Conservation (phyloP, 2,329 filamentous ascomycete species). For the Alternaria ventricosa region DNA sequence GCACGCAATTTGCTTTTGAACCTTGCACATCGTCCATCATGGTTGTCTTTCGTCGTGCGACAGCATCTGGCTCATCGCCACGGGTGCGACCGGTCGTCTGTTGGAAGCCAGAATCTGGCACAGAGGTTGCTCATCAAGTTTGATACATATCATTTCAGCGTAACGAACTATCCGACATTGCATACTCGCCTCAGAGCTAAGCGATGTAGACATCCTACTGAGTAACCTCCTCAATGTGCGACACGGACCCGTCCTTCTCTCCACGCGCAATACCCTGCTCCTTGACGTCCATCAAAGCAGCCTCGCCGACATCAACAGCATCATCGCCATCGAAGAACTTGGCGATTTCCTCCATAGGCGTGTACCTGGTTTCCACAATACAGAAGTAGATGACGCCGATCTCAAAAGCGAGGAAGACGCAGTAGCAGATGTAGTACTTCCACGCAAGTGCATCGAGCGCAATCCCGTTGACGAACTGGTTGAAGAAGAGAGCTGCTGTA, state of each 20-base stretch:
- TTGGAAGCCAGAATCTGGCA: neutral
- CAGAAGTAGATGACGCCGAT: conserved; percentile 19
- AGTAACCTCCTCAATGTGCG: conserved; percentile 1
- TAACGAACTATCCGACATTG: neutral
- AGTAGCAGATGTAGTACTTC: conserved; percentile 30
- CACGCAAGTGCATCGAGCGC: conserved; percentile 24
- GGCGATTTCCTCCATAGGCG: conserved; percentile 23
- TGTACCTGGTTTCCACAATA: conserved; percentile 25
- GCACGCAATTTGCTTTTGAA: neutral
- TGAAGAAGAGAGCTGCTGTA: conserved; percentile 19
- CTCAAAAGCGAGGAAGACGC: conserved; percentile 21
- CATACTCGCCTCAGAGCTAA: neutral
- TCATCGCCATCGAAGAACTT: conserved; percentile 23
- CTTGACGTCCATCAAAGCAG: conserved; percentile 18
- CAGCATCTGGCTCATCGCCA: neutral
- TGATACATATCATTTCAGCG: neutral
- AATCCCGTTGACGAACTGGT: conserved; percentile 24
- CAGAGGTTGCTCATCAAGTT: neutral
- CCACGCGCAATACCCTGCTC: conserved; percentile 8
- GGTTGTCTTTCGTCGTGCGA: neutral
- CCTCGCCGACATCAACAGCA: conserved; percentile 19
- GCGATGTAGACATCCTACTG: neutral
- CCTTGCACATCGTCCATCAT: neutral
- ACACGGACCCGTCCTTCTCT: conserved; percentile 1
- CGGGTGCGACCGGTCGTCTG: neutral